These are phyloP conservation scores for Leccinum pellstonianum DNA, from an alignment of 768 basidiomycete genomes.

Conservation along the genomic window DNA sequence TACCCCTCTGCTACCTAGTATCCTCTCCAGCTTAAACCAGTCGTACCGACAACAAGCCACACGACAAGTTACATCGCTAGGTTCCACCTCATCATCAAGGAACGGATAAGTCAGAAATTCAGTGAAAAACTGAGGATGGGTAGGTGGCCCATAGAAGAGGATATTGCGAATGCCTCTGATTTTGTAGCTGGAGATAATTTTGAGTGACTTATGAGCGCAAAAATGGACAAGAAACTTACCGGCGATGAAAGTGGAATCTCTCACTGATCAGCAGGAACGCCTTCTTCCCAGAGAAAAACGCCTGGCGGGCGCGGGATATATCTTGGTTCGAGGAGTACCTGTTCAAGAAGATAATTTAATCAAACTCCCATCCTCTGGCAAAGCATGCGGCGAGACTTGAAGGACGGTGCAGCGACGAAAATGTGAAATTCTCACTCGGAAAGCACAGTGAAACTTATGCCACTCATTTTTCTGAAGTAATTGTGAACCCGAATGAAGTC, in stretches of 20 bases:
- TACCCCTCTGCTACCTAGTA: slow-evolving; percentile 37
- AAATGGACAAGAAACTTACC: slow-evolving; percentile 41
- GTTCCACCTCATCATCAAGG: slow-evolving; percentile 84
- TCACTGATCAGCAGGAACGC: slow-evolving; percentile 90
- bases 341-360: slow-evolving; percentile 1
- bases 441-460: slow-evolving; percentile 75
- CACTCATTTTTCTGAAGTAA: slow-evolving; percentile 70
- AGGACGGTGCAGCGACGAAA: background rate
- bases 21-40: slow-evolving; percentile 81
- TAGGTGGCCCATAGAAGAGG: slow-evolving; percentile 90
- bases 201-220: background rate
- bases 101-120: slow-evolving; percentile 91
- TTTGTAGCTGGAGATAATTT: slow-evolving; percentile 64
- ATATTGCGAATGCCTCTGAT: slow-evolving; percentile 90
- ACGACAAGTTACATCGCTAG: slow-evolving; percentile 77
- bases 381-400: background rate
- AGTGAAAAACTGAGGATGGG: slow-evolving; percentile 88
- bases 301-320: slow-evolving; percentile 88
- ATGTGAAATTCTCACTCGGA: slow-evolving; percentile 66
- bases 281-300: slow-evolving; percentile 87
- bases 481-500: slow-evolving; percentile 94
- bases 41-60: slow-evolving; percentile 90
- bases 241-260: slow-evolving; percentile 96
- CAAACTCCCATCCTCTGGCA: background rate
- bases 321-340: slow-evolving; percentile 94